phyloP scores from a whole-genome alignment of 352 stramenopile species.

The Phytopythium montanum region DNA sequence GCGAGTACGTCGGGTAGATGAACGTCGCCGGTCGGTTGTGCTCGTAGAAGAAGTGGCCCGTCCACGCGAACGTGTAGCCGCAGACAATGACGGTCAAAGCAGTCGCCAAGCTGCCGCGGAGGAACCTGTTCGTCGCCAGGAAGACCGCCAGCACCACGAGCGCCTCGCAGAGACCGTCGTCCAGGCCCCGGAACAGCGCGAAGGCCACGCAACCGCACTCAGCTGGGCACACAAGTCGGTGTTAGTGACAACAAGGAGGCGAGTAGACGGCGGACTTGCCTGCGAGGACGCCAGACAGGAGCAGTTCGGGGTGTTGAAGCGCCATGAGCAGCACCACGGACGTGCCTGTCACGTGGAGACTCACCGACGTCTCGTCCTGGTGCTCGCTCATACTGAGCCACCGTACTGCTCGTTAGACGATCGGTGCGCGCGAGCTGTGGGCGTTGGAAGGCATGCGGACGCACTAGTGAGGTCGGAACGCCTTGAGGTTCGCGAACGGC shows the following conservation, averaged over 20 bases:
- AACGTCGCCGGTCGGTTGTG: conserved; percentile 59
- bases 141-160: conserved; percentile 25
- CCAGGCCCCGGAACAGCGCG: conserved; percentile 28
- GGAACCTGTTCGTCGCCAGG: conserved; percentile 27
- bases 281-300: conserved; percentile 22
- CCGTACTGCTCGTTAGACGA: background rate
- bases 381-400: conserved; percentile 20
- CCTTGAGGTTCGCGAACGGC: conserved; percentile 30
- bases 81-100: conserved; percentile 21
- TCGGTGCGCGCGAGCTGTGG: no score
- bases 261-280: conserved; percentile 2
- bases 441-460: background rate
- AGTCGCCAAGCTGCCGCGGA: conserved; percentile 19
- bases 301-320: conserved; percentile 33
- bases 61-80: conserved; percentile 62
- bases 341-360: conserved; percentile 37
- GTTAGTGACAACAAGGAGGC: background rate
- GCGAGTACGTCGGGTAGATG: conserved; percentile 63
- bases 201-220: conserved; percentile 40
- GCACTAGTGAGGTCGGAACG: conserved; percentile 50
- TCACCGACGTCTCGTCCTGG: conserved; percentile 41
- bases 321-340: conserved; percentile 31
- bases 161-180: conserved; percentile 31
- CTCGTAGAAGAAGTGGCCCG: conserved; percentile 65
- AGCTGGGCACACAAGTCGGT: conserved; percentile 8